phyloP scores from a whole-genome alignment of 2,329 filamentous ascomycete species.

The Pezicula carpinea region DNA sequence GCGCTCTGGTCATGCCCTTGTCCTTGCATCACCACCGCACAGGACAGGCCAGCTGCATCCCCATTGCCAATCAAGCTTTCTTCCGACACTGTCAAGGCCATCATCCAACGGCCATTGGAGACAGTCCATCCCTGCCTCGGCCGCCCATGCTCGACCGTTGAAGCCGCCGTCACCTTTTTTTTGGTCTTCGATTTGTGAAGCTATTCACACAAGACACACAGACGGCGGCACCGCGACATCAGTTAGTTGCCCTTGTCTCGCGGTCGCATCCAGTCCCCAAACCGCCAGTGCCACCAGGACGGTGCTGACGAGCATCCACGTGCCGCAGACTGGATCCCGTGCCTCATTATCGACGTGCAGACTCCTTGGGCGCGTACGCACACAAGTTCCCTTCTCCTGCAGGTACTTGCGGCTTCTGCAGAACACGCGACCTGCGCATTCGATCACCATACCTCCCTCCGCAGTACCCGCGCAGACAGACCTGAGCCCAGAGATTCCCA shows the following conservation, averaged over 20 bases:
- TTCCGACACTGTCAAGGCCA: conserved; percentile 6
- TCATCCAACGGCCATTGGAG: conserved; percentile 8
- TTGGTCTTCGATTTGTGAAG: too few species aligned
- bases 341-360: conserved; percentile 8
- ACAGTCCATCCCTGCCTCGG: conserved; percentile 21
- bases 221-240: neutral
- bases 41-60: neutral
- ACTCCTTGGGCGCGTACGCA: conserved; percentile 7
- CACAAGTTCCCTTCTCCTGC: neutral
- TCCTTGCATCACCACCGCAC: neutral
- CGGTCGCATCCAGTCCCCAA: conserved; percentile 3
- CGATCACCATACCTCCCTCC: neutral
- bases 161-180: conserved; percentile 2
- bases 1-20: neutral
- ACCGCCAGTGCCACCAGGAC: conserved; percentile 4
- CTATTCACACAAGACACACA: conserved; percentile 12
- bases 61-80: conserved; percentile 14
- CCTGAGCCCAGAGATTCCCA: neutral
- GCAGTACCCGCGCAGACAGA: neutral
- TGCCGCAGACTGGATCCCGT: conserved; percentile 8
- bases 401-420: neutral
- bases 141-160: conserved; percentile 17
- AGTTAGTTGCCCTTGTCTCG: conserved; percentile 12
- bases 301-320: conserved; percentile 12
- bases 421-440: neutral